Conservation (phyloP, 2,329 filamentous ascomycete genomes). For the Cadophora gregata region DNA sequence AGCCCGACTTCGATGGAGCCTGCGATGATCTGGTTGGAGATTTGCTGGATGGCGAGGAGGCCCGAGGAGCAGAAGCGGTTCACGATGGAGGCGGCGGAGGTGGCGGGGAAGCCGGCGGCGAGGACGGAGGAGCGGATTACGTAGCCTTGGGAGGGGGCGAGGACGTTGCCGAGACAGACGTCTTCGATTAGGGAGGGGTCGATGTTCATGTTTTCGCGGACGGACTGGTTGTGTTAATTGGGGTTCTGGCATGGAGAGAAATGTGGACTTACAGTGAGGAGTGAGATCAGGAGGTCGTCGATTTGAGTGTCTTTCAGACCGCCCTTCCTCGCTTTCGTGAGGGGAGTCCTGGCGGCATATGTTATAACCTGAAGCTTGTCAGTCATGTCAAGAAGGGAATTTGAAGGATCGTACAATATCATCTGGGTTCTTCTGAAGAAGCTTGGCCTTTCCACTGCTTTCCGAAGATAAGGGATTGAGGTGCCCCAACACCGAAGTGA, state of each 20-base stretch:
- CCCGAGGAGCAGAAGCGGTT: constrained; percentile 96
- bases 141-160: constrained; percentile 92
- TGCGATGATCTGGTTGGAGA: constrained; percentile 86
- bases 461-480: constrained; percentile 47
- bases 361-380: constrained; percentile 69
- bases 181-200: constrained; percentile 88
- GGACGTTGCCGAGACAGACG: constrained; percentile 86
- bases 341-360: constrained; percentile 83
- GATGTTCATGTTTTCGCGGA: constrained; percentile 35
- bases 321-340: constrained; percentile 91
- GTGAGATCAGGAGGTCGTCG: constrained; percentile 81
- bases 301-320: constrained; percentile 92
- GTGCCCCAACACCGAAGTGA: constrained; percentile 48
- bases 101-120: constrained; percentile 86
- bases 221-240: constrained; percentile 20
- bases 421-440: constrained; percentile 83
- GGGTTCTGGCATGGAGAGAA: constrained; percentile 45
- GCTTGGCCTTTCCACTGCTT: constrained; percentile 55
- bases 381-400: not conserved
- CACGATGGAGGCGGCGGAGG: constrained; percentile 79
- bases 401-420: constrained; percentile 70
- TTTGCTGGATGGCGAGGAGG: constrained; percentile 87
- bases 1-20: constrained; percentile 96
- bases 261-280: constrained; percentile 74
- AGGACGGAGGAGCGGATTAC: constrained; percentile 88